Evolutionary conservation across 2,329 filamentous ascomycete genomes (phyloP).

Genomic region (Tolypocladium amazonense): DNA sequence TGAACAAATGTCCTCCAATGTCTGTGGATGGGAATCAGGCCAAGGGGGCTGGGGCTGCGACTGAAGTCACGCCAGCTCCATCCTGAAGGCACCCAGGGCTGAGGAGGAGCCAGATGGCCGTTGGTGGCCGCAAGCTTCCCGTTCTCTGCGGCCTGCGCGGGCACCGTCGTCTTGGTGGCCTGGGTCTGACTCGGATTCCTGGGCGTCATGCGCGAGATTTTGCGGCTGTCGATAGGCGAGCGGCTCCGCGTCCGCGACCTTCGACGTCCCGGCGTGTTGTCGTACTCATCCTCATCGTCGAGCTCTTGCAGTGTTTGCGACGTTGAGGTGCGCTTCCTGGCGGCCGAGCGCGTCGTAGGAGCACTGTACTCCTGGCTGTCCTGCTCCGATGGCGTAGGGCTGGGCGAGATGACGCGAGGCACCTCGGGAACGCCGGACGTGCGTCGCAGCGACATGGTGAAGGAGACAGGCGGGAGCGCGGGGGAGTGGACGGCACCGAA

Average conservation of each 20-base stretch:
- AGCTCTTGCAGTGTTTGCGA: slow-evolving; percentile 52
- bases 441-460: slow-evolving; percentile 40
- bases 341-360: slow-evolving; percentile 67
- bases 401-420: slow-evolving; percentile 82
- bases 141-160: slow-evolving; percentile 17
- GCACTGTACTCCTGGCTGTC: slow-evolving; percentile 45
- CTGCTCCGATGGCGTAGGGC: slow-evolving; percentile 47
- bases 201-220: slow-evolving; percentile 41
- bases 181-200: slow-evolving; percentile 29
- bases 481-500: slow-evolving; percentile 46
- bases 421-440: slow-evolving; percentile 57
- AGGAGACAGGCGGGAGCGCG: slow-evolving; percentile 49
- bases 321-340: slow-evolving; percentile 43
- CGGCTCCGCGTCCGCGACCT: slow-evolving; percentile 62
- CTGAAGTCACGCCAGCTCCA: slow-evolving; percentile 83
- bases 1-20: slow-evolving; percentile 89
- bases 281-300: slow-evolving; percentile 37
- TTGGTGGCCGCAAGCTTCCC: slow-evolving; percentile 32
- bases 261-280: slow-evolving; percentile 36
- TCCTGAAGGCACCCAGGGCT: slow-evolving; percentile 43
- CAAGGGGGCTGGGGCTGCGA: slow-evolving; percentile 82
- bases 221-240: slow-evolving; percentile 48
- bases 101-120: slow-evolving; percentile 61
- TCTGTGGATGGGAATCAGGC: slow-evolving; percentile 88
- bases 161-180: slow-evolving; percentile 14